Base-by-base conservation (phyloP, 2,329 filamentous ascomycete species). In the Pseudogymnoascus sp. region DNA sequence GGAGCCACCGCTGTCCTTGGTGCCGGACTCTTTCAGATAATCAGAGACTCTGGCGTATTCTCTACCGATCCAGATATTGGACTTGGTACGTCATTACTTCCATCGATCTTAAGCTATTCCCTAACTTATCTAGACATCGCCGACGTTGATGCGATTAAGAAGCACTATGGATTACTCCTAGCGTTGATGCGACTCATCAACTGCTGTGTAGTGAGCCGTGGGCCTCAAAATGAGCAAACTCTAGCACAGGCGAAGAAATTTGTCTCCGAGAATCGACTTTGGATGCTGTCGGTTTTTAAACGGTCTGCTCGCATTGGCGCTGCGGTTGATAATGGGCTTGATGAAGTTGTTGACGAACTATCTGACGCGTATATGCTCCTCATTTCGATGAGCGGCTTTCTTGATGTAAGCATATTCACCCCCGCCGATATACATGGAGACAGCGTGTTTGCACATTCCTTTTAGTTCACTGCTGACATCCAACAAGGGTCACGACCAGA, bases 41-140 rank as follows among this genome's bases (percentile, higher is more conserved):
- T 97, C 26, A 87, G 88, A 63, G 82, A 87, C 60, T 95, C 91
- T 0, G 83, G 85, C n/a, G 80, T 97, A 19, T 99, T 97, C 71
- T 79, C 85, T 7, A 88, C 89, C 10, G 94, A 99, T 71, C 94
- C 94, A 0, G 94, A 99, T 72, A 84, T 99, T 59, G 91, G 95
- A 62, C 84, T 92, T 61, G 81, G 81, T 81, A 70, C 67, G 74
- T 70, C 58, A n/a, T 23, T 52, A 28, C 6, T 15, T 30, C n/a
- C 4, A 34, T 23, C 21, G 41, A 33, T 41, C 15, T 23, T 28
- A 7, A 45, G 45, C 23, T 37, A 62, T 15, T 56, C 59, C 30
- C 48, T 62, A 28, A 58, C 60, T 65, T 57, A 60, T 26, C 9
- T 58, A 71, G 70, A 71, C 62, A 68, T 70, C 15, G 61, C 66